Evolutionary conservation across 257 asterid genomes (phyloP), one percentile per base, ranked within the genome.

Genomic region (Paulownia fortunei): DNA sequence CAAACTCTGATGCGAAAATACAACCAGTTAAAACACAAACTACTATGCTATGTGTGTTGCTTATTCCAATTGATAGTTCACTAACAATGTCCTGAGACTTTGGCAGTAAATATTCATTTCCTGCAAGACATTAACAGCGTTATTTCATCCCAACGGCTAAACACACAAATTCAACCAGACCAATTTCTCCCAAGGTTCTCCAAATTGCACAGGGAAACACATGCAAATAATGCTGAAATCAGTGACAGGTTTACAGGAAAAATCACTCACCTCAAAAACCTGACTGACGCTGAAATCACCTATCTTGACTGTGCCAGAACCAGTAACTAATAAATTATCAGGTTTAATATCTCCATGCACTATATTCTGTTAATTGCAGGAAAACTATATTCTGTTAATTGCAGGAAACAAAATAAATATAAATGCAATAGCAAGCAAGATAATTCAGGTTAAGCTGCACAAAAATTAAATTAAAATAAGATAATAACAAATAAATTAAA

Each of bases 261-360:
- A 68, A 68, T 64, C 62, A 55, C 81, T 72, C 81, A 96, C 99
- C 99, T 96, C 99, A 67, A 89, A 90, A 81, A 90, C 96, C 86
- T 94, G 99, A 87, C 99, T 94, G 83, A 96, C 98, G 23, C 99
- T 94, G 82, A 94, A 96, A 86, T 96, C 99, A 47, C 93, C 98
- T 67, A 96, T 93, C 91, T 96, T 96, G 81, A 94, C 95, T 2
- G 86, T 86, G 80, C 98, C 98, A 49, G 95, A 86, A 79, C 86
- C 86, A 73, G 96, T 86, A 74, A 96, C 91, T 84, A 96, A 79
- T 68, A 96, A 92, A 76, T 96, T 96, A 78, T 96, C 98, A 26
- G 98, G 99, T 80, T 96, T 96, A 79, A 93, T 92, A 83, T 96
- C 99, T 64, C 98, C 98, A 18, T 96, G 99, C 81, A 96, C 93